Conservation (phyloP, 2,329 filamentous ascomycete species). For the Talaromyces sp. region DNA sequence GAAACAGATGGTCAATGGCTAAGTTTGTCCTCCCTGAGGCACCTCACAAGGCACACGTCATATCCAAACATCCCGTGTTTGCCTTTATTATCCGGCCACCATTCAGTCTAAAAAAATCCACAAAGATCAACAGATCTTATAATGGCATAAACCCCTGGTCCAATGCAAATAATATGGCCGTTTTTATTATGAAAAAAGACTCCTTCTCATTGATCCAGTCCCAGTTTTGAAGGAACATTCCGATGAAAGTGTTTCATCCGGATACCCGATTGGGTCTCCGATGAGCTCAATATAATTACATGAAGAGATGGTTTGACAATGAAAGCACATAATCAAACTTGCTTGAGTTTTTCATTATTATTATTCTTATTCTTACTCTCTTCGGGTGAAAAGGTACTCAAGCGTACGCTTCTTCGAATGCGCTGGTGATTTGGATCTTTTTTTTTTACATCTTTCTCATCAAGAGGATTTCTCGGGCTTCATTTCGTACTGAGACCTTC, state of each 20-base stretch:
- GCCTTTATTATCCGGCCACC: neutral
- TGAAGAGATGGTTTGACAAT: neutral
- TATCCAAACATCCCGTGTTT: neutral
- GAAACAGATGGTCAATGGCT: neutral
- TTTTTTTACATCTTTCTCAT: neutral
- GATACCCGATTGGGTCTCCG: slow-evolving; percentile 1
- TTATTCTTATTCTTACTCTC: neutral
- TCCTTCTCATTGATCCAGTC: neutral
- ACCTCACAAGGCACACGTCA: neutral
- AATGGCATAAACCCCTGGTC: neutral
- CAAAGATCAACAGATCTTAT: neutral
- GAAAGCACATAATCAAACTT: neutral
- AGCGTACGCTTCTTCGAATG: neutral
- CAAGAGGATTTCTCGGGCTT: neutral
- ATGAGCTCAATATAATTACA: neutral
- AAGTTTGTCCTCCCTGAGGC: neutral
- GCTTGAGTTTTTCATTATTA: neutral
- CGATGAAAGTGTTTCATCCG: neutral
- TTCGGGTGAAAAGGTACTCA: neutral
- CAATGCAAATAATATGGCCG: neutral
- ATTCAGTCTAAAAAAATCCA: neutral
- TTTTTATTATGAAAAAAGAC: neutral
- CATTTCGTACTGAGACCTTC: neutral
- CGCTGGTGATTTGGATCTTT: neutral
- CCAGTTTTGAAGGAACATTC: neutral